Evolutionary conservation across 257 asterid genomes (phyloP).

Genomic region (Fraxinus americana): DNA sequence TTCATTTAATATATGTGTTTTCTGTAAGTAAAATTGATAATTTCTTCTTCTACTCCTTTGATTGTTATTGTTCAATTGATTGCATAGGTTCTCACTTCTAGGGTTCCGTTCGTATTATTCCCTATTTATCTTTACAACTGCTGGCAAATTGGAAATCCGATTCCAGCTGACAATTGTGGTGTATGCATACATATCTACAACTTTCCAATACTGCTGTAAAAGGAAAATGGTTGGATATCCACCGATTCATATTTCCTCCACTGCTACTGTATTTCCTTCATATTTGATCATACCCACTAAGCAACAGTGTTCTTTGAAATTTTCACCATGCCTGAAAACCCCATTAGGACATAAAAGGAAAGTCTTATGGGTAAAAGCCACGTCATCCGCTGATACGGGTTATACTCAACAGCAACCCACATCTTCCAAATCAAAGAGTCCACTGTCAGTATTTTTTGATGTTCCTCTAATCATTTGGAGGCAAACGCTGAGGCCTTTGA

Average conservation of each 20-base stretch:
- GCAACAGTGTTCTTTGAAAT: constrained; percentile 36
- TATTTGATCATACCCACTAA: constrained; percentile 36
- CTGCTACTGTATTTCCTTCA: constrained; percentile 41
- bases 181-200: constrained; percentile 3
- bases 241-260: constrained; percentile 43
- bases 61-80: neutral
- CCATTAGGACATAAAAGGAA: constrained; percentile 36
- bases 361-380: constrained; percentile 40
- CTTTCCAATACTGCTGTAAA: constrained; percentile 3
- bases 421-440: constrained; percentile 48
- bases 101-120: neutral
- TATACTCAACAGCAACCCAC: constrained; percentile 38
- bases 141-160: neutral
- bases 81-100: neutral
- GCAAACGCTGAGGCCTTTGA: constrained; percentile 78
- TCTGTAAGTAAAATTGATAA: neutral
- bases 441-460: constrained; percentile 59
- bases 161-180: constrained; percentile 12
- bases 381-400: constrained; percentile 49
- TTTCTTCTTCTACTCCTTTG: neutral
- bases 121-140: neutral
- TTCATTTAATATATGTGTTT: too few relatives aligned
- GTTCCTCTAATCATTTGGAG: constrained; percentile 73
- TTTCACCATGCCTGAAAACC: constrained; percentile 43
- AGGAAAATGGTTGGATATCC: constrained; percentile 59